These are phyloP conservation scores for Dipodascus albidus DNA, from an alignment of 805 yeast genomes.

Conservation along the genomic window DNA sequence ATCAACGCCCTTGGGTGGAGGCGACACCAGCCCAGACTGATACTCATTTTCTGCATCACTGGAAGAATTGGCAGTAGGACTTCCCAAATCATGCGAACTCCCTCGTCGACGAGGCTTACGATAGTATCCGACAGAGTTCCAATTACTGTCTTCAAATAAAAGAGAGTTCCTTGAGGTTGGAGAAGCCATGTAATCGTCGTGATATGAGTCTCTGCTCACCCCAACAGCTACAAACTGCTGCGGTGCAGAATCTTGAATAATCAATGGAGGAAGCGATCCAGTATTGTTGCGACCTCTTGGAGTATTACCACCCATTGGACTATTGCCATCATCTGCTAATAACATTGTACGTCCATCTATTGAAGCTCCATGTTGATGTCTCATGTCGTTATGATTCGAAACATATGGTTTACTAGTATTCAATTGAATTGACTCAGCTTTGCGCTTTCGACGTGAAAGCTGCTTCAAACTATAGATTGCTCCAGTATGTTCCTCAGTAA, in stretches of 20 bases:
- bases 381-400: background rate
- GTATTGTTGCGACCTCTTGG: background rate
- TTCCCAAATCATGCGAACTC: slow-evolving; percentile 14
- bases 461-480: slow-evolving; percentile 1
- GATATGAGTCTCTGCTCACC: background rate
- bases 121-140: slow-evolving; percentile 10
- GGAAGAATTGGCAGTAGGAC: slow-evolving; percentile 2
- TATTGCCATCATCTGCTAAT: background rate
- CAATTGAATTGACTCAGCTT: background rate
- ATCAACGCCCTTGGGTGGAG: background rate
- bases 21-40: slow-evolving; percentile 14
- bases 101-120: slow-evolving; percentile 14
- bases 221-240: background rate
- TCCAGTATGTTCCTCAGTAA: slow-evolving; percentile 3
- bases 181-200: slow-evolving; percentile 5
- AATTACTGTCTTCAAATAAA: background rate
- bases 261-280: background rate
- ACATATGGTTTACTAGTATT: background rate
- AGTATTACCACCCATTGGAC: background rate
- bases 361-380: background rate
- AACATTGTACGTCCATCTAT: background rate
- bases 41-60: slow-evolving; percentile 13
- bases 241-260: background rate
- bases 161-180: slow-evolving; percentile 8
- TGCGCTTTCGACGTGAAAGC: slow-evolving; percentile 1